Evolutionary conservation across 768 basidiomycete species (phyloP).

Genomic region (Plicaturopsis crispa): DNA sequence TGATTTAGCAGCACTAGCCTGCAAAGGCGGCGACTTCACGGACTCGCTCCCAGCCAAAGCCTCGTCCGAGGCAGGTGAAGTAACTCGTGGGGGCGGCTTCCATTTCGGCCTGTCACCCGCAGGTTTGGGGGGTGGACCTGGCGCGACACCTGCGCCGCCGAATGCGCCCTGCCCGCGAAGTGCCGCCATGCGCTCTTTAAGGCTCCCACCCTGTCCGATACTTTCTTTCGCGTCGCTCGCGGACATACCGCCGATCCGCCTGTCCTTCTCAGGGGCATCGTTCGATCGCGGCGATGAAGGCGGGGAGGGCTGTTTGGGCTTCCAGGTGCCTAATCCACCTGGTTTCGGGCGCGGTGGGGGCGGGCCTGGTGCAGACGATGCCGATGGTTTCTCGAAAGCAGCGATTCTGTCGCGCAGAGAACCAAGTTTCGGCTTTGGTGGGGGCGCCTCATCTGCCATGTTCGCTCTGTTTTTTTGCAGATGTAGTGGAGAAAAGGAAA

Average conservation of each 20-base stretch:
- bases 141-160: conserved; percentile 35
- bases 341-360: conserved; percentile 57
- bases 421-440: conserved; percentile 61
- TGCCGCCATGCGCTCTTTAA: conserved; percentile 95
- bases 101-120: conserved; percentile 71
- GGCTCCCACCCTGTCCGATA: conserved; percentile 69
- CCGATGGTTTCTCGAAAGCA: conserved; percentile 69
- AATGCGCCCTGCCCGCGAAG: conserved; percentile 81
- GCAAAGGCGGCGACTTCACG: conserved; percentile 8
- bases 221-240: conserved; percentile 85
- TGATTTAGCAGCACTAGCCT: conserved; percentile 18
- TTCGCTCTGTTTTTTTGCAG: too few species aligned
- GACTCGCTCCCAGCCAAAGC: conserved; percentile 27
- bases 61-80: conserved; percentile 34
- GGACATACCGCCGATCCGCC: conserved; percentile 57
- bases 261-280: conserved; percentile 16
- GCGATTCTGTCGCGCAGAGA: conserved; percentile 86
- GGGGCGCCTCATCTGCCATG: conserved; percentile 58
- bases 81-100: conserved; percentile 68
- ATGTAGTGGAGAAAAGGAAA: too few species aligned
- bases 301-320: conserved; percentile 51
- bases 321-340: conserved; percentile 62
- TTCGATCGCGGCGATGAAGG: conserved; percentile 31
- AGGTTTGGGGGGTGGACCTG: conserved; percentile 51
- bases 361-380: conserved; percentile 33